These are phyloP conservation scores for Oryza punctata DNA, from an alignment of 176 grass and related monocot species.

Conservation along the genomic window DNA sequence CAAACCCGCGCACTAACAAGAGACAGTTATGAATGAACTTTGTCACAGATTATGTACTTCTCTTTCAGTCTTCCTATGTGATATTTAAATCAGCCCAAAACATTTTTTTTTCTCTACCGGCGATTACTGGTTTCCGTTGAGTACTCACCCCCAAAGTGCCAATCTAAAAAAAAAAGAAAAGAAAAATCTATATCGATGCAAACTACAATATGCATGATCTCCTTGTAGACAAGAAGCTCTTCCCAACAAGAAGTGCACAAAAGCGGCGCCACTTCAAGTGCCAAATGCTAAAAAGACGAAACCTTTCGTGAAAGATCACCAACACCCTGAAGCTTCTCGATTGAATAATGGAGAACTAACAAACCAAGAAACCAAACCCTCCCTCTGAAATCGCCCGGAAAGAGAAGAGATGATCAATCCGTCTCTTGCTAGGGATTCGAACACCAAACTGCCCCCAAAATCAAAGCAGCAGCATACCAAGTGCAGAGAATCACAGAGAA, in stretches of 20 bases:
- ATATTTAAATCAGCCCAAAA: neutral
- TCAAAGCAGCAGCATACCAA: neutral
- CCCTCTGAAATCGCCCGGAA: neutral
- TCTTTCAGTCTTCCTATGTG: no score
- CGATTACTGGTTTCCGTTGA: neutral
- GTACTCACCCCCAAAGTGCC: neutral
- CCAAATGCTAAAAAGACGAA: neutral
- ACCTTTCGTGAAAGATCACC: neutral
- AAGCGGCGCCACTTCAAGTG: neutral
- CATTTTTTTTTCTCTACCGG: neutral
- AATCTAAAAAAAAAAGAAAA: neutral
- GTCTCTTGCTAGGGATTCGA: neutral
- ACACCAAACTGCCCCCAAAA: conserved; percentile 4
- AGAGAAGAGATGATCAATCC: neutral
- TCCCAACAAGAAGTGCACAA: neutral
- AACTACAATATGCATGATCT: conserved; percentile 17
- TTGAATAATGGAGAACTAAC: neutral
- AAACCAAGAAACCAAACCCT: neutral
- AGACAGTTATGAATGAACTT: neutral
- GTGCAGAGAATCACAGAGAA: neutral
- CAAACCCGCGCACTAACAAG: neutral
- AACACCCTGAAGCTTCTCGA: conserved; percentile 4
- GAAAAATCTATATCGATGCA: neutral
- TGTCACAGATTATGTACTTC: neutral
- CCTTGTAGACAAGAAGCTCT: neutral